Base-by-base conservation (phyloP, 805 yeast genomes). In the Monosporozyma yasuniensis region DNA sequence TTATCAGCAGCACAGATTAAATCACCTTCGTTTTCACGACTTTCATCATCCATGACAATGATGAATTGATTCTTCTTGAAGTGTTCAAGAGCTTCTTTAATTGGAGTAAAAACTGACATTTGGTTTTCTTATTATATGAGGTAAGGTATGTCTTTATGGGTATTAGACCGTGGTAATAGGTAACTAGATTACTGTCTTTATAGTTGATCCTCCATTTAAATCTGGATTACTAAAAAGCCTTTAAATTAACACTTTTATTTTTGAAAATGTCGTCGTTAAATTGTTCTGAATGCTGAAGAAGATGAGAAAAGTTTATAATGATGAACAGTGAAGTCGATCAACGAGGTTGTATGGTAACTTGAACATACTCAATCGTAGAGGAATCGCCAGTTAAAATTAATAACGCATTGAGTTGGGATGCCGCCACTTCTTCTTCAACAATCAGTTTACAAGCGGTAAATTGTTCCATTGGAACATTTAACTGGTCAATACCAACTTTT, bases 11-110 rank as follows among this genome's bases (percentile, higher is more conserved):
- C 95, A 47, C 88, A 84, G 59, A 93, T 88, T 61, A 93, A 74
- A 66, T 93, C 99, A 48, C 99, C 99, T 70, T 93, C 99, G 67
- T 93, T 93, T 68, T 93, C 99, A 60, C 99, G 82, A 64, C 78
- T 78, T 68, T 90, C 98, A 64, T 93, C 96, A 67, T 93, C 99
- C 86, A 93, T 85, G 12, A 93, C 99, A 46, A 93, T 79, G 47
- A 93, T 74, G 61, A 91, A 89, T 65, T 89, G 58, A 46, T 65
- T 65, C 47, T 60, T 54, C 48, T 59, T 61, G 57, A 66, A 66
- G 30, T 59, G 63, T 41, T 58, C 59, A 23, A 66, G 47, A 19
- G 64, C 70, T 38, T 63, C 54, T 44, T 60, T 61, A 47, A 65
- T 64, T 49, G 62, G 56, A 42, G 56, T 53, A 44, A 64, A 62